These are phyloP conservation scores for Aspergillus sp. DNA, from an alignment of 2,329 filamentous ascomycete species.

Conservation along the genomic window DNA sequence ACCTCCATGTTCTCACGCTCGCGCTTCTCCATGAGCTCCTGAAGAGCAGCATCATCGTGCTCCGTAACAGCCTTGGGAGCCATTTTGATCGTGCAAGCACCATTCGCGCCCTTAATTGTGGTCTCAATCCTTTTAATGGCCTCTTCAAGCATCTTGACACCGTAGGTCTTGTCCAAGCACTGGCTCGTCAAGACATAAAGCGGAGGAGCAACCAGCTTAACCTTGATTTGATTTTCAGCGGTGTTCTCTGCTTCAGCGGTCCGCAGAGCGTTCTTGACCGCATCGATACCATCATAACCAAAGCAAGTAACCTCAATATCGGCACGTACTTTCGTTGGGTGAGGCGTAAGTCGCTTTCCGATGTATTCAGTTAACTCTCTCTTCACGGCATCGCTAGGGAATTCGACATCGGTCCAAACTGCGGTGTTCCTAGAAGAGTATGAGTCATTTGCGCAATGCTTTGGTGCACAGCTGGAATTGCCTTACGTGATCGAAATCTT, in stretches of 20 bases:
- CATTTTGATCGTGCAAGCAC: constrained; percentile 90
- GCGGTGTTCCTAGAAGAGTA: constrained; percentile 72
- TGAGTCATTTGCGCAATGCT: constrained; percentile 9
- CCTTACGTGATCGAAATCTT: constrained; percentile 95
- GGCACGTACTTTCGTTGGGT: constrained; percentile 98
- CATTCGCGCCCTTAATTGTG: constrained; percentile 75
- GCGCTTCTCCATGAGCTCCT: constrained; percentile 98
- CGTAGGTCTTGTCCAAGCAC: constrained; percentile 86
- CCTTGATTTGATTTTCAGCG: constrained; percentile 90
- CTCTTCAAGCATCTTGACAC: constrained; percentile 80
- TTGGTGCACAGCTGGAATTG: not conserved
- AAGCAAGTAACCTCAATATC: constrained; percentile 96
- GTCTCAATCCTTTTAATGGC: constrained; percentile 83
- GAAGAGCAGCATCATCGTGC: constrained; percentile 94
- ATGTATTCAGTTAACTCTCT: constrained; percentile 95
- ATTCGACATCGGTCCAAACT: constrained; percentile 90
- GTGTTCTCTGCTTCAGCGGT: constrained; percentile 93
- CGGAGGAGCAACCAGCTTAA: constrained; percentile 95
- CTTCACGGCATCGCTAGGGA: constrained; percentile 80
- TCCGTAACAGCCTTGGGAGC: constrained; percentile 98
- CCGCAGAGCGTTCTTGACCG: constrained; percentile 88
- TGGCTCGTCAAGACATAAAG: constrained; percentile 95
- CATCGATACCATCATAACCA: constrained; percentile 96
- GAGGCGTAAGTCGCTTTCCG: constrained; percentile 91
- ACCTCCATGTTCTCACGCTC: constrained; percentile 98